Evolutionary conservation across 2,329 filamentous ascomycete genomes (phyloP).

Genomic region (Coniella lustricola): DNA sequence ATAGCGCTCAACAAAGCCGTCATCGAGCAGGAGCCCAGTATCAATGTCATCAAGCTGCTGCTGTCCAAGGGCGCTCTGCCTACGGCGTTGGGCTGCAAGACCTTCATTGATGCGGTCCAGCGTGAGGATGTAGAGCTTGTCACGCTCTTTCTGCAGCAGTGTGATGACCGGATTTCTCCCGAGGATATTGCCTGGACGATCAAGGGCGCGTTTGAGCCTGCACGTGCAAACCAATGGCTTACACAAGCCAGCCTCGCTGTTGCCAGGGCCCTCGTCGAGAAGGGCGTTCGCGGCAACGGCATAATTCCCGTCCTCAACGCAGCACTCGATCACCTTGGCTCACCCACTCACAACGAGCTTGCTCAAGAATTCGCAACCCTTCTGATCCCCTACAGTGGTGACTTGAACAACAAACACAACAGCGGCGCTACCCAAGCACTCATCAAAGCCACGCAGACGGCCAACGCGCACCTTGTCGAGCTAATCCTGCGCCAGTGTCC

Average conservation of each 20-base stretch:
- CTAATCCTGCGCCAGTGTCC: constrained; percentile 45
- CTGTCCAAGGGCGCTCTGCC: constrained; percentile 46
- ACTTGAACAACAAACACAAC: constrained; percentile 41
- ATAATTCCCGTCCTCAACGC: constrained; percentile 39
- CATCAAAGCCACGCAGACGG: constrained; percentile 45
- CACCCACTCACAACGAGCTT: constrained; percentile 29
- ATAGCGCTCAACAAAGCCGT: constrained; percentile 43
- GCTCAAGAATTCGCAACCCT: constrained; percentile 40
- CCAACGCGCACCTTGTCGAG: constrained; percentile 41
- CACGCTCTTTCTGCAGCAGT: constrained; percentile 32
- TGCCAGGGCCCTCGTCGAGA: constrained; percentile 40
- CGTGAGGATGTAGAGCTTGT: constrained; percentile 33
- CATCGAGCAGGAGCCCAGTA: constrained; percentile 44
- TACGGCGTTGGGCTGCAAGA: constrained; percentile 43
- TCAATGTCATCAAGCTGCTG: constrained; percentile 39
- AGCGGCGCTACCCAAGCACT: constrained; percentile 52
- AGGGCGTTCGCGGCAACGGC: constrained; percentile 39
- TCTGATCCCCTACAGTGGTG: constrained; percentile 33
- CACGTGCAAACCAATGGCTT: constrained; percentile 38
- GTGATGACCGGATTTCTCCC: constrained; percentile 27
- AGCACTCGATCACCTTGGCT: constrained; percentile 36
- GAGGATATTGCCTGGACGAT: constrained; percentile 41
- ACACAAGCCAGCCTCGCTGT: constrained; percentile 39
- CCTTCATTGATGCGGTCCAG: constrained; percentile 42
- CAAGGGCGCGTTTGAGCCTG: constrained; percentile 35